Conservation (phyloP, 1,139 yeast species). For the Saccharomyces hybrid region DNA sequence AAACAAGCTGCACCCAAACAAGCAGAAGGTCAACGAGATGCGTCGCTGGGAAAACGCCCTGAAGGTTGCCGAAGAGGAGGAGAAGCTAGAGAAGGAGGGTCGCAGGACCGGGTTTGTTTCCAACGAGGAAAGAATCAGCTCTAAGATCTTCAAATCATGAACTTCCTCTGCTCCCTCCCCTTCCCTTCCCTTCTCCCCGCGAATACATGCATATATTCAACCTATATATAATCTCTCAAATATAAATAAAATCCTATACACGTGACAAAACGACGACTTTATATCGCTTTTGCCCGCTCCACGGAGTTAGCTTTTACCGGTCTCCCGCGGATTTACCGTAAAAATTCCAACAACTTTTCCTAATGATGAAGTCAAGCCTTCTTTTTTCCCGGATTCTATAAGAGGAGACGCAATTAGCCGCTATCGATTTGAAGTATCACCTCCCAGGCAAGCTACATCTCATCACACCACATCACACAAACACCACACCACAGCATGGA, state of each 20-base stretch:
- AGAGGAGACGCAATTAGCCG: background rate
- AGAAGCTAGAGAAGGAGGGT: conserved; percentile 22
- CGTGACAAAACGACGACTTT: background rate
- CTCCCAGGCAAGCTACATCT: background rate
- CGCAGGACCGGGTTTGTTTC: conserved; percentile 15
- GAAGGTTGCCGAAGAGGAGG: conserved; percentile 33
- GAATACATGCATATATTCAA: background rate
- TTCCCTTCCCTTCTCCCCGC: too few species aligned
- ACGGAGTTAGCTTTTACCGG: background rate
- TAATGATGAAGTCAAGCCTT: background rate
- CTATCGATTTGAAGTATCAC: background rate
- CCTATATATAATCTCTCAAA: background rate
- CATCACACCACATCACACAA: too few species aligned
- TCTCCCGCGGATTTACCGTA: background rate
- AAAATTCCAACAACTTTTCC: background rate
- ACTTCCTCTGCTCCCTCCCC: too few species aligned
- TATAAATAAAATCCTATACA: background rate
- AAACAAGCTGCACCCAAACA: conserved; percentile 41
- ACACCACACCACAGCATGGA: conserved; percentile 4
- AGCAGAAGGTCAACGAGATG: conserved; percentile 33
- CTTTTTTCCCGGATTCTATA: background rate
- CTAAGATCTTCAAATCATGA: conserved; percentile 27
- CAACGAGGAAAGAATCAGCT: conserved; percentile 29
- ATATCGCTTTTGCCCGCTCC: background rate
- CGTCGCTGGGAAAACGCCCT: conserved; percentile 39